Evolutionary conservation across 345 rosid genomes (phyloP), one percentile per base, ranked within the genome.

Genomic region (Mercurialis annua): DNA sequence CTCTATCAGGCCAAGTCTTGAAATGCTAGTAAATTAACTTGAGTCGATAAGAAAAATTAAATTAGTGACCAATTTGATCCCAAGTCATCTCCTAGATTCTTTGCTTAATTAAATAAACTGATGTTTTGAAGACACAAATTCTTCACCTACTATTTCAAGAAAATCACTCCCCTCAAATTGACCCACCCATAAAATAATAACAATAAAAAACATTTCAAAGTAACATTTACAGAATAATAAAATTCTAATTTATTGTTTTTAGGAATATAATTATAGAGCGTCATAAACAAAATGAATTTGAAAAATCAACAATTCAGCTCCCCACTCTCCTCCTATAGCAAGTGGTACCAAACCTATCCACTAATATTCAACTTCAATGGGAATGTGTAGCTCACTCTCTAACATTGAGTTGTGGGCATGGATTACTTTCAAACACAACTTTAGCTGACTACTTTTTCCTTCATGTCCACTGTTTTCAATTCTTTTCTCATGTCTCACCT

Each of bases 71-170:
- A 50, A 65, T 53, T 70, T 70, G 70, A 60, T 66, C 14, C 27
- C 21, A 55, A 57, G 71, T 56, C 57, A 48, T 27, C 34, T 56
- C 34, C 51, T 59, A 24, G 59, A 43, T 75, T 70, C 72, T 75
- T 60, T 43, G 17, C 72, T 67, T 67, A 70, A 76, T 63, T 59
- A 80, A 73, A 80, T 55, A 70, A 68, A 66, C 38, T n/a, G 3
- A 34, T 15, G 51, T 62, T 62, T 40, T 17, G 17, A 49, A 55
- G 72, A 62, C 60, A 61, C 44, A 73, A 65, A 73, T 73, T 77
- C 81, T 65, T 58, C 71, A 68, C 71, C 81, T 24, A 59, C 77
- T 71, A 50, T 46, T 46, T 67, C 74, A 59, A 75, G 69, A 65
- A 61, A 38, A 29, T 62, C 18, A 62, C 47, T 59, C 26, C 23